Conservation (phyloP, 2,329 filamentous ascomycete species). For the Alternaria gansuensis region DNA sequence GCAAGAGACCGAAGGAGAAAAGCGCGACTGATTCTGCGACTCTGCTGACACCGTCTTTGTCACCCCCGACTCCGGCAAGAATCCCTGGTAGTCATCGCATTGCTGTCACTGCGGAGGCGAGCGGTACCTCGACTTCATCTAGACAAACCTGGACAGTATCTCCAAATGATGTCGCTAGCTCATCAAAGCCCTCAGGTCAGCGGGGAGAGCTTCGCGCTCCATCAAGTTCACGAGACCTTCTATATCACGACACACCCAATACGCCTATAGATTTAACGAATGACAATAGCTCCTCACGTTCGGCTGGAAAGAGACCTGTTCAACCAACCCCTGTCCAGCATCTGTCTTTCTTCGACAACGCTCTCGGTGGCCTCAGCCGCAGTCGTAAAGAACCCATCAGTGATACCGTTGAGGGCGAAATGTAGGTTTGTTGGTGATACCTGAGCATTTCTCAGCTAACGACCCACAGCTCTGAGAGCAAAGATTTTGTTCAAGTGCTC, state of each 20-base stretch:
- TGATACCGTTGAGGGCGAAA: slow-evolving; percentile 30
- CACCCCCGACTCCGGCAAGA: neutral
- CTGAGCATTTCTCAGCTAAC: neutral
- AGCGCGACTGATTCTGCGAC: neutral
- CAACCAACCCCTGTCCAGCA: neutral
- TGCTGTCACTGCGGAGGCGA: neutral
- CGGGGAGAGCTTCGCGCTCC: neutral
- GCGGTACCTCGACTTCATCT: neutral
- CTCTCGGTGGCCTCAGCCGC: slow-evolving; percentile 2
- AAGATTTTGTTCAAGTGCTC: slow-evolving; percentile 33
- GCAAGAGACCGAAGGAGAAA: neutral
- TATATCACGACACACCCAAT: neutral
- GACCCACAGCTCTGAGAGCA: slow-evolving; percentile 22
- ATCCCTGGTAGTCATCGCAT: neutral
- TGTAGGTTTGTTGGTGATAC: slow-evolving; percentile 22
- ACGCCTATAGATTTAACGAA: neutral
- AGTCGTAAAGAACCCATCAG: slow-evolving; percentile 11
- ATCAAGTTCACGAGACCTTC: neutral
- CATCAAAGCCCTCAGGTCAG: neutral
- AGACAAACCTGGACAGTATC: too few species aligned
- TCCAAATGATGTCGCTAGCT: neutral
- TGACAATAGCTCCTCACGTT: neutral
- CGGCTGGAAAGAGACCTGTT: neutral
- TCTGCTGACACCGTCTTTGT: neutral
- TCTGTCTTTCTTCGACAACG: neutral